Base-by-base conservation (phyloP, 345 rosid species). In the Syzygium jambos region DNA sequence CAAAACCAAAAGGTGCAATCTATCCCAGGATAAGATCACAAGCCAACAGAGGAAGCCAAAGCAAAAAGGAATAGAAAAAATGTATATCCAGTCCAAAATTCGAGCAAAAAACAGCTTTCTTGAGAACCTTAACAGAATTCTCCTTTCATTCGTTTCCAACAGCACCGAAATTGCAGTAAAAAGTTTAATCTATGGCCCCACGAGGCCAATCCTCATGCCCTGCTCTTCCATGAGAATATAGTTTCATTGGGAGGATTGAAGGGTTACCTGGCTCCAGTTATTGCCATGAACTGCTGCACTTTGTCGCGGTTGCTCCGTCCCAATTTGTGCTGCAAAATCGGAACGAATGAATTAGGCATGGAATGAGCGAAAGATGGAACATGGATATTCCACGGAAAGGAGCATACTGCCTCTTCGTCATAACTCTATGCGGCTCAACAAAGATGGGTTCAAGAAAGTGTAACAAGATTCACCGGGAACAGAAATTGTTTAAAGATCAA, bases 261-360 rank as follows among this genome's bases (percentile, higher is more conserved):
- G 82, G 43, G 19, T 86, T 93, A 95, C 99, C 97, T 95, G 84
- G 97, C 94, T 87, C 98, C 99, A 14, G 99, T 97, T 85, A 97
- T 95, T 5, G 92, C 89, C 89, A 95, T 91, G 91, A 97, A 96
- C 94, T 97, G 99, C 92, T 95, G 98, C 89, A 97, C 91, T 89
- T 96, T 97, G 88, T 97, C 99, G 5, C 99, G 98, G 92, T 95
- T 91, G 87, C 93, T 93, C 92, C 98, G 95, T 77, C 91, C 93
- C 91, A 96, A 87, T 92, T 97, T 97, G 91, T 97, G 94, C 99
- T 95, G 93, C 65, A 43, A 54, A 89, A 87, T 61, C 49, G 30
- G 25, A 61, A 65, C 27, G 82, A 73, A 34, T 29, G 46, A 29
- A 73, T 73, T 21, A 73, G 49, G 82, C 82, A 73, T 73, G 82